Evolutionary conservation across 495 filamentous ascomycete species (phyloP).

Genomic region (Thermothielavioides terrestris): DNA sequence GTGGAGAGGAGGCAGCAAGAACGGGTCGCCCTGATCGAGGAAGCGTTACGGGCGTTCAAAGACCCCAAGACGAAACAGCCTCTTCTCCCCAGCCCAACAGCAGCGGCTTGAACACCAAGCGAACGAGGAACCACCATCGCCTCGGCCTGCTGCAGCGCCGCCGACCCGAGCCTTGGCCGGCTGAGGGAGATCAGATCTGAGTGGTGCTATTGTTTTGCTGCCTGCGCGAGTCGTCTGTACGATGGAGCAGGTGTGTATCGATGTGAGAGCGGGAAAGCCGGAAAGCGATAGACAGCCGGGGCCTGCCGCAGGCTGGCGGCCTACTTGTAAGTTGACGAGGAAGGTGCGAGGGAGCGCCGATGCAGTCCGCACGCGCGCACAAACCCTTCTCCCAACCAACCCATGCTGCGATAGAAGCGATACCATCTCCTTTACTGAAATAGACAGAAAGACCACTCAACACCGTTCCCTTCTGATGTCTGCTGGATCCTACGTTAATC

Average conservation of each 20-base stretch:
- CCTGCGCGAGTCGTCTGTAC: not conserved
- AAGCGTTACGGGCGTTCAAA: conserved; percentile 54
- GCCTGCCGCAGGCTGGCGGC: not conserved
- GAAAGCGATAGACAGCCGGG: not conserved
- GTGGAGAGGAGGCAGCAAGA: conserved; percentile 48
- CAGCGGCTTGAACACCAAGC: conserved; percentile 5
- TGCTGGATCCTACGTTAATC: not conserved
- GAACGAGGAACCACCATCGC: no score
- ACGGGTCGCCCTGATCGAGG: conserved; percentile 58
- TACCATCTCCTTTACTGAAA: conserved; percentile 1
- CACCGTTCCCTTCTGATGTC: not conserved
- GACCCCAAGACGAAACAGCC: conserved; percentile 43
- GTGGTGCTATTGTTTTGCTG: not conserved
- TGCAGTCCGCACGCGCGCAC: not conserved
- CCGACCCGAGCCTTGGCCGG: no score
- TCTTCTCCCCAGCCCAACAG: conserved; percentile 23
- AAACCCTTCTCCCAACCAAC: conserved; percentile 3
- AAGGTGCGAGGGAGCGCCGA: conserved; percentile 5
- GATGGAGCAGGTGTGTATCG: not conserved
- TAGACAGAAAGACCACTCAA: not conserved
- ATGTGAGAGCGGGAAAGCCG: not conserved
- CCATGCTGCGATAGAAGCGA: not conserved
- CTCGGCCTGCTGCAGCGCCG: no score
- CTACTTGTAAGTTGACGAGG: conserved; percentile 1
- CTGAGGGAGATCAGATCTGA: no score